Evolutionary conservation across 257 asterid genomes (phyloP).

Genomic region (Scutellaria barbata): DNA sequence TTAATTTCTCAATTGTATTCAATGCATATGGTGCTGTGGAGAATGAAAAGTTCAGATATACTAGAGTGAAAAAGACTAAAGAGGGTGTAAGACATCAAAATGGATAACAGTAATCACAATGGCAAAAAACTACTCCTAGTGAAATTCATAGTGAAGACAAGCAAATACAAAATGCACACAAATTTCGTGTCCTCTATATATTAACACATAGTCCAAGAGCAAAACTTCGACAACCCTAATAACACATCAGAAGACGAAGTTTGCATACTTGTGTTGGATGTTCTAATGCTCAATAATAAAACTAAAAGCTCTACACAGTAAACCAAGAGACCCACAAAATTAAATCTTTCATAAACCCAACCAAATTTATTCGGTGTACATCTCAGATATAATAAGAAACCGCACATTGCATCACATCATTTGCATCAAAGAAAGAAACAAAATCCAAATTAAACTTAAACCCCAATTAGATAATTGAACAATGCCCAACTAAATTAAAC

Average conservation of each 20-base stretch:
- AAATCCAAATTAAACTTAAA: conserved; percentile 7
- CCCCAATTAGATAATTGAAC: conserved; percentile 22
- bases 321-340: conserved; percentile 29
- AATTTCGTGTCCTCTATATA: not conserved
- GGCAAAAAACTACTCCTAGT: not conserved
- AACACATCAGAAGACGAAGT: conserved; percentile 4
- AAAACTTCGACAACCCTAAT: not conserved
- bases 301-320: conserved; percentile 5
- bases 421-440: not conserved
- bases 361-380: too few species aligned
- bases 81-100: not conserved
- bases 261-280: conserved; percentile 22
- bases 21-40: conserved; percentile 82
- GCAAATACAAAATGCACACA: conserved; percentile 6
- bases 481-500: conserved; percentile 25
- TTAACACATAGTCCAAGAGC: not conserved
- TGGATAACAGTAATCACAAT: not conserved
- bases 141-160: conserved; percentile 9
- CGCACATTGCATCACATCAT: conserved; percentile 18
- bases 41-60: conserved; percentile 25
- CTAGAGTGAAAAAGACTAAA: not conserved
- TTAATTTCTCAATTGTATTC: conserved; percentile 31
- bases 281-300: conserved; percentile 12
- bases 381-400: too few species aligned
- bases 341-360: conserved; percentile 27